These are phyloP conservation scores for Elsinoe perseae DNA, from an alignment of 2,329 filamentous ascomycete genomes.

Conservation along the genomic window DNA sequence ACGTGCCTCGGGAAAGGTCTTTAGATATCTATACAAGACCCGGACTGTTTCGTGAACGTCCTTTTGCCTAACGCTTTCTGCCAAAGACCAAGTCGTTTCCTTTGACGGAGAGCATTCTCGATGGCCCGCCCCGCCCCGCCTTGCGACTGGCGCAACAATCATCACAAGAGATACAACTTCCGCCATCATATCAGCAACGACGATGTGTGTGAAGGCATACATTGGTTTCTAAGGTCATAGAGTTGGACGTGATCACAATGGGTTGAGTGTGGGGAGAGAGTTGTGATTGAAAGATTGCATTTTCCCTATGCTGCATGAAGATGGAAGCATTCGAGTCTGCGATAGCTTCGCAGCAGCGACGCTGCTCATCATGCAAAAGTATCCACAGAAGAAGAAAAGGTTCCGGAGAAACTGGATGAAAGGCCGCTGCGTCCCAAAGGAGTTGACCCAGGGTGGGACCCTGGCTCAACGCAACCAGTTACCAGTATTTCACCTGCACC, in stretches of 20 bases:
- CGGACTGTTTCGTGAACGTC: too few species aligned
- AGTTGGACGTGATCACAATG: too few species aligned
- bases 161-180: too few species aligned
- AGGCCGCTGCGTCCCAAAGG: background rate
- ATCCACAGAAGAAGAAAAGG: background rate
- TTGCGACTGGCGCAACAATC: too few species aligned
- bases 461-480: background rate
- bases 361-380: background rate
- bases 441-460: background rate
- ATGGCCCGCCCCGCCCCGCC: too few species aligned
- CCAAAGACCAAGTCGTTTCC: too few species aligned
- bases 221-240: too few species aligned
- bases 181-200: too few species aligned
- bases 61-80: too few species aligned
- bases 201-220: too few species aligned
- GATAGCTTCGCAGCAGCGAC: background rate
- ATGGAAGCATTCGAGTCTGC: background rate
- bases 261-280: background rate
- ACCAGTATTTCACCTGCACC: background rate
- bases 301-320: background rate
- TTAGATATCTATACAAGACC: background rate
- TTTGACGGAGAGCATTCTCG: too few species aligned
- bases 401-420: background rate
- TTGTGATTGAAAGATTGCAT: background rate
- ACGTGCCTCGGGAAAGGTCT: background rate